These are phyloP conservation scores for Mimosa bimucronata DNA, from an alignment of 306 rosid genomes.

Conservation along the genomic window DNA sequence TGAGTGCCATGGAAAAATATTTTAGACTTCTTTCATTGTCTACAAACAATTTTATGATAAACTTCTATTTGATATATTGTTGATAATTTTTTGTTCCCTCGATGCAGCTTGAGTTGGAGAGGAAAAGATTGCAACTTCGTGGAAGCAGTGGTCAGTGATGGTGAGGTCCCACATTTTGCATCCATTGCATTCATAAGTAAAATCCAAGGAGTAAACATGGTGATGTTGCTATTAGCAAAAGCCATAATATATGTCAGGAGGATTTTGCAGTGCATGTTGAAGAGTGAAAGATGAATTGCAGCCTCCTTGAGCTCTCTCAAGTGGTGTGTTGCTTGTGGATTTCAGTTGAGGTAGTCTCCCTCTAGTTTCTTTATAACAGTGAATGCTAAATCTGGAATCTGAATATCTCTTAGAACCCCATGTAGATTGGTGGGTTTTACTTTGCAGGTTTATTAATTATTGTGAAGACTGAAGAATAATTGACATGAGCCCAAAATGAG, in stretches of 20 bases:
- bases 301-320: constrained; percentile 41
- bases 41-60: neutral
- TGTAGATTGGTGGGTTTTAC: constrained; percentile 32
- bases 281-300: constrained; percentile 37
- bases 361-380: constrained; percentile 38
- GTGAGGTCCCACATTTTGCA: constrained; percentile 43
- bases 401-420: constrained; percentile 30
- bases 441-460: constrained; percentile 18
- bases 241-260: constrained; percentile 35
- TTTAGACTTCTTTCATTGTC: neutral
- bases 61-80: constrained; percentile 27
- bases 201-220: constrained; percentile 32
- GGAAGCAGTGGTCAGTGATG: constrained; percentile 59
- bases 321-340: constrained; percentile 48
- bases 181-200: constrained; percentile 35
- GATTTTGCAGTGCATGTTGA: constrained; percentile 44
- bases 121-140: constrained; percentile 84
- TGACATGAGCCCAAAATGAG: constrained; percentile 33
- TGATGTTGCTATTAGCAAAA: constrained; percentile 45
- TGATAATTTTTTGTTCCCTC: neutral
- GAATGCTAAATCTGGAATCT: constrained; percentile 40
- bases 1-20: no score
- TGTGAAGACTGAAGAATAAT: constrained; percentile 30
- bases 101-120: constrained; percentile 75
- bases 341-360: constrained; percentile 45